phyloP scores from a whole-genome alignment of 345 rosid genomes.

The Populus davidiana region DNA sequence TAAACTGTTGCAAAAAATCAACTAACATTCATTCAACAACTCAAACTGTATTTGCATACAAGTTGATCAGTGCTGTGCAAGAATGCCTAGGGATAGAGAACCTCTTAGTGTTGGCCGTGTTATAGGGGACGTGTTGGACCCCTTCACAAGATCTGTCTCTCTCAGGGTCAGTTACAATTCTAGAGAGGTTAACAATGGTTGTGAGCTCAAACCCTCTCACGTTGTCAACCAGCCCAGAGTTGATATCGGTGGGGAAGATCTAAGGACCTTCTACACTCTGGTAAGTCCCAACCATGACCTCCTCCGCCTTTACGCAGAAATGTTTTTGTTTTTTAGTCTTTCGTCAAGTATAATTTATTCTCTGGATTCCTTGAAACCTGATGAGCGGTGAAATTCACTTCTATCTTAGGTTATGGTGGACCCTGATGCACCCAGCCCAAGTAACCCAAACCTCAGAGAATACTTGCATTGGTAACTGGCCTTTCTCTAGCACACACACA shows the following conservation, averaged over 20 bases:
- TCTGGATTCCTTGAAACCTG: not conserved
- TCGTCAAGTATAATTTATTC: not conserved
- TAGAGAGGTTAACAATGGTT: slow-evolving; percentile 50
- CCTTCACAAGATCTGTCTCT: slow-evolving; percentile 45
- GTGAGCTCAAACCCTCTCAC: slow-evolving; percentile 58
- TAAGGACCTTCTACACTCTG: slow-evolving; percentile 67
- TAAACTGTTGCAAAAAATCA: too few species aligned
- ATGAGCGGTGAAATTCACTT: not conserved
- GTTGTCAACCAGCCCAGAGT: slow-evolving; percentile 50
- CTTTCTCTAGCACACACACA: not conserved
- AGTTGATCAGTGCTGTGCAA: not conserved
- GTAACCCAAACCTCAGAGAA: slow-evolving; percentile 56
- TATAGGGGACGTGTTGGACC: slow-evolving; percentile 63
- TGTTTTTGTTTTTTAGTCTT: too few species aligned
- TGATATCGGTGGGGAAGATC: slow-evolving; percentile 60
- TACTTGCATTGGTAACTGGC: slow-evolving; percentile 62
- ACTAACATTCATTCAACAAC: too few species aligned
- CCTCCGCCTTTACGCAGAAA: too few species aligned
- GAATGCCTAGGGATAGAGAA: slow-evolving; percentile 54
- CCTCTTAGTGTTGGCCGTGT: slow-evolving; percentile 63
- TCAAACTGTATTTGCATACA: too few species aligned
- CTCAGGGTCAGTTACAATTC: slow-evolving; percentile 32
- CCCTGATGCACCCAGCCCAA: slow-evolving; percentile 78
- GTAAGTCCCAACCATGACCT: slow-evolving; percentile 21
- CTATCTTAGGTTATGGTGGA: slow-evolving; percentile 60